Percentiles rank a stretch among this genome's conserved stretches.
Conservation (phyloP, 2,329 filamentous ascomycete genomes). For the Aspergillus sp. region DNA sequence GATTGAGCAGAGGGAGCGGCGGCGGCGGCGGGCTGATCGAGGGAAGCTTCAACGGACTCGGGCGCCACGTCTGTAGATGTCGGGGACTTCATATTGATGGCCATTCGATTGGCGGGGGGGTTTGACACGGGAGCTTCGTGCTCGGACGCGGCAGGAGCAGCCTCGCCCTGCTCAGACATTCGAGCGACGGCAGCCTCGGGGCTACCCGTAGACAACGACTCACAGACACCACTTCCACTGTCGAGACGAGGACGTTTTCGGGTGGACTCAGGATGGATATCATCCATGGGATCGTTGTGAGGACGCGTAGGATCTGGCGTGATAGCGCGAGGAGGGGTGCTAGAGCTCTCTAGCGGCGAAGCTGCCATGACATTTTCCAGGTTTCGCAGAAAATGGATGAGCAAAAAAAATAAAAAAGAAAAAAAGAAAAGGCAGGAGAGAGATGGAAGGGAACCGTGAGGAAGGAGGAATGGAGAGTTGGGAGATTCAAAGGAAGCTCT, state of each 20-base stretch:
- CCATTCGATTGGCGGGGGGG: constrained; percentile 36
- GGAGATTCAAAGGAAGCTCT: not conserved
- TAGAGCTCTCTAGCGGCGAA: constrained; percentile 38
- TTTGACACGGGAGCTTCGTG: constrained; percentile 20
- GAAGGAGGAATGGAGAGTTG: not conserved
- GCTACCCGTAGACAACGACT: constrained; percentile 26
- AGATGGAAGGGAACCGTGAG: not conserved
- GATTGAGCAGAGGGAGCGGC: constrained; percentile 7
- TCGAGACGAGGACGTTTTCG: constrained; percentile 42
- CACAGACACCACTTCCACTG: constrained; percentile 30
- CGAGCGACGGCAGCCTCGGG: constrained; percentile 11
- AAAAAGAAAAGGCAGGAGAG: constrained; percentile 1
- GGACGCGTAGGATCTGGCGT: constrained; percentile 21
- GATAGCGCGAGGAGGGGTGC: constrained; percentile 29
- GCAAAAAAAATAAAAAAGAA: constrained; percentile 3
- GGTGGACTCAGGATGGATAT: constrained; percentile 27
- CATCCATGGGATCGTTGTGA: constrained; percentile 32
- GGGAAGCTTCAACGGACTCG: constrained; percentile 6
- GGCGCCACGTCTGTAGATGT: constrained; percentile 12
- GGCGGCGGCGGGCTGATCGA: constrained; percentile 7
- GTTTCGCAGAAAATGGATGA: constrained; percentile 3
- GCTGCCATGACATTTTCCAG: constrained; percentile 36
- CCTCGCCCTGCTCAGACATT: constrained; percentile 12
- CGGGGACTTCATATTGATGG: constrained; percentile 39
- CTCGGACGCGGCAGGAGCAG: constrained; percentile 20